These are phyloP conservation scores for Chlorencoelia australis DNA, from an alignment of 2,329 filamentous ascomycete genomes.

Conservation along the genomic window DNA sequence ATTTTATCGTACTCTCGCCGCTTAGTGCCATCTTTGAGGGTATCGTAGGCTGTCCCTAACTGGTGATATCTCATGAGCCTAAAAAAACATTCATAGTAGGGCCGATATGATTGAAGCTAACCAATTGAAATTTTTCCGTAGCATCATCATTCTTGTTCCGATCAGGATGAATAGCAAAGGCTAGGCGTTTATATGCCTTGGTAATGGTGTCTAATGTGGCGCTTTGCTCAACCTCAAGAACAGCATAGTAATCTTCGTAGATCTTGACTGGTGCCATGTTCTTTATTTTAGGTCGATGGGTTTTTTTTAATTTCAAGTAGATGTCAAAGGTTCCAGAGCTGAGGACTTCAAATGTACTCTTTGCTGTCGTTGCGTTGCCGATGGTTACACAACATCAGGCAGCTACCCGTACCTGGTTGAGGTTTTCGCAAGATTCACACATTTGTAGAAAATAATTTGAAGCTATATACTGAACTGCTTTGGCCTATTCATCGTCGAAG, in stretches of 20 bases:
- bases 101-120: no score
- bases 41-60: conserved; percentile 29
- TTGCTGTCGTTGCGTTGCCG: no score
- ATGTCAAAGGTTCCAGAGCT: no score
- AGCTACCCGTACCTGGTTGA: no score
- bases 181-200: conserved; percentile 27
- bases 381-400: no score
- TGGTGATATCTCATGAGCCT: conserved; percentile 11
- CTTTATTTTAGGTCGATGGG: no score
- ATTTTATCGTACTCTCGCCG: conserved; percentile 27
- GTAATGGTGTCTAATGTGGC: conserved; percentile 23
- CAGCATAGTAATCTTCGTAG: conserved; percentile 28
- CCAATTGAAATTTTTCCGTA: conserved; percentile 29
- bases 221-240: conserved; percentile 25
- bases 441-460: no score
- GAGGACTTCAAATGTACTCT: no score
- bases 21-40: conserved; percentile 25
- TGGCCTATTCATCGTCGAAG: no score
- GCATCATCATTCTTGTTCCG: conserved; percentile 23
- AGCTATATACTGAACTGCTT: no score
- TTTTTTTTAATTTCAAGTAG: no score
- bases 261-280: conserved; percentile 24
- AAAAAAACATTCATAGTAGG: conserved; percentile 3
- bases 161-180: conserved; percentile 29
- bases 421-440: no score